Evolutionary conservation across 1,284 basidiomycete species (phyloP), one percentile per base, ranked within the genome.

Genomic region (Singerocomus inundabilis): DNA sequence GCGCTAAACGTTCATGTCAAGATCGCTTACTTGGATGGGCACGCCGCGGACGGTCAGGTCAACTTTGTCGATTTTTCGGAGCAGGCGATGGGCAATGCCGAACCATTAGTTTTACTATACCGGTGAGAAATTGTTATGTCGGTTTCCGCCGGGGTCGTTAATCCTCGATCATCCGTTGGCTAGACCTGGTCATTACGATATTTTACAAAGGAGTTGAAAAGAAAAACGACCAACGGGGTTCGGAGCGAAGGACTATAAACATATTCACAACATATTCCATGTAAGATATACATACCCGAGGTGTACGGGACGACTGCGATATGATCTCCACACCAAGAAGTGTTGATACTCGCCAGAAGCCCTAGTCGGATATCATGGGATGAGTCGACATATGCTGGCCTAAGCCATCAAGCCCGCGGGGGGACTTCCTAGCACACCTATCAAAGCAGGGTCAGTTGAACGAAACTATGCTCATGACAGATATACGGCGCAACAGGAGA

Each of bases 141-240:
- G 3, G 21, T 46, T 44, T 12, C 18, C 9, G 46, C 50, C 18
- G 24, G 21, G 13, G 2, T 24, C 50, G n/a, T 25, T 51, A 4
- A 21, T 21, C 21, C 21, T 21, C 21, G 28, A 62, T 24, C 48
- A 16, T 48, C 18, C 15, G 15, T 54, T 51, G 44, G 25, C 38
- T 29, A 86, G 87, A 36, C 87, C 87, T 16, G 88, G 88, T 7
- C 87, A 90, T 65, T 90, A 85, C 66, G 88, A 90, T 68, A 82
- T 88, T 40, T 69, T 89, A 24, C 68, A 71, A 47, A 64, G 48
- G 41, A 37, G 25, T 24, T 62, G 46, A 58, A 42, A 2, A 21
- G 21, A 21, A 38, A 12, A 38, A 26, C 3, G 44, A 44, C 25
- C 34, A 21, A 21, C 21, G n/a, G 32, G 9, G 25, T 29, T 26